A percentile compares a stretch with the other conserved stretches of the same genome.
Conservation (phyloP, 2,329 filamentous ascomycete genomes). For the Chaetomium sp. region DNA sequence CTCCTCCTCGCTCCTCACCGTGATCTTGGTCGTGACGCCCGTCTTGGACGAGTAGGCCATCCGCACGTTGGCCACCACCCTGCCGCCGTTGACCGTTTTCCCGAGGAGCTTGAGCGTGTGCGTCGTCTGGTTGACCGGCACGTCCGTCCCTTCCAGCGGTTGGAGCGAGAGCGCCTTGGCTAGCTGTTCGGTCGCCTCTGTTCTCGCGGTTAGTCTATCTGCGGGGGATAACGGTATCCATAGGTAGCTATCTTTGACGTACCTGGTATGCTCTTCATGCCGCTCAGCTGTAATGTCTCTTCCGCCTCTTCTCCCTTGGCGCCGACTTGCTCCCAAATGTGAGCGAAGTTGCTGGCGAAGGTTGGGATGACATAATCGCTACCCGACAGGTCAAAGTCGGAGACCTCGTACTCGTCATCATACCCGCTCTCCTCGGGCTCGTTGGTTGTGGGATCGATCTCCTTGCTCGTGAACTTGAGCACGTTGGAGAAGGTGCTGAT, state of each 20-base stretch:
- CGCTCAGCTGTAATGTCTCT: conserved; percentile 85
- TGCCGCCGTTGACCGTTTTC: conserved; percentile 89
- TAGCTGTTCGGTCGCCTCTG: conserved; percentile 91
- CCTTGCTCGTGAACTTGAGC: conserved; percentile 96
- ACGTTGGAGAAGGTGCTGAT: conserved; percentile 84
- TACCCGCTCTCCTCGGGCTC: conserved; percentile 92
- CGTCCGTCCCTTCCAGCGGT: conserved; percentile 90
- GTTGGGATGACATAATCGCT: conserved; percentile 93
- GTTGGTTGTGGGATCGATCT: conserved; percentile 91
- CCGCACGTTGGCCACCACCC: conserved; percentile 81
- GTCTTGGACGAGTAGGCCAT: conserved; percentile 94
- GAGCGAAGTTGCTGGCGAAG: conserved; percentile 92
- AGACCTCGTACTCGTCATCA: conserved; percentile 96
- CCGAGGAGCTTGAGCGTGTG: conserved; percentile 95
- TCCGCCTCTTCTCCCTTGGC: conserved; percentile 86
- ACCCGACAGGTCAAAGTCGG: conserved; percentile 86
- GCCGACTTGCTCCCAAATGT: conserved; percentile 92
- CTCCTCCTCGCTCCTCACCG: conserved; percentile 88
- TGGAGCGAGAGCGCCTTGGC: conserved; percentile 85
- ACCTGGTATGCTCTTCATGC: conserved; percentile 91
- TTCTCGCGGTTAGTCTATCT: conserved; percentile 10
- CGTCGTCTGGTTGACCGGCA: conserved; percentile 83
- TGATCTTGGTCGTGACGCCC: conserved; percentile 95
- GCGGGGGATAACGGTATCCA: background rate
- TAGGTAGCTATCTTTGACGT: conserved; percentile 45